phyloP scores from a whole-genome alignment of 441 rosid species.

The Mallotus repandus region DNA sequence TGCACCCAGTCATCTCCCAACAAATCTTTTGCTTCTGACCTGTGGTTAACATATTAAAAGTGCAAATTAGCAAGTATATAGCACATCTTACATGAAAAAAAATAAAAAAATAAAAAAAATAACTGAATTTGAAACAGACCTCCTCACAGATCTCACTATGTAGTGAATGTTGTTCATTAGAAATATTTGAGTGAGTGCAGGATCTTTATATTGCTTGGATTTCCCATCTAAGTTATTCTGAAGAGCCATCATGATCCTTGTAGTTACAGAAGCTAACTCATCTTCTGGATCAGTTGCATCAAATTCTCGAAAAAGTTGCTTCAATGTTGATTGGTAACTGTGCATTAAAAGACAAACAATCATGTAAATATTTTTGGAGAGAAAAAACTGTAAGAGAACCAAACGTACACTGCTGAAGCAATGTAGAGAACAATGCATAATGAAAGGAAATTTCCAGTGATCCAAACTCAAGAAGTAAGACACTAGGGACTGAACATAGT shows the following conservation, averaged over 20 bases:
- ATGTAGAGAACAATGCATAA: background rate
- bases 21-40: conserved; percentile 93
- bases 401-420: background rate
- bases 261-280: conserved; percentile 69
- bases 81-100: background rate
- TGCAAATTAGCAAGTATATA: background rate
- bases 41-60: conserved; percentile 28
- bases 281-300: conserved; percentile 55
- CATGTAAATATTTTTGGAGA: conserved; percentile 7
- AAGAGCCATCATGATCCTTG: conserved; percentile 82
- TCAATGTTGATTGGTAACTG: conserved; percentile 84
- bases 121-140: conserved; percentile 42
- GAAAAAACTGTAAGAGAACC: background rate
- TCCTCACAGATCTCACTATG: conserved; percentile 93
- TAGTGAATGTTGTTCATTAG: conserved; percentile 94
- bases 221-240: conserved; percentile 87
- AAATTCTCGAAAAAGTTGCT: conserved; percentile 84
- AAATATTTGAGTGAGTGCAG: conserved; percentile 81
- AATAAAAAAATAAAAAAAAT: too few species aligned
- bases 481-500: too few species aligned
- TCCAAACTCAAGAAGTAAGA: background rate
- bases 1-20: conserved; percentile 99
- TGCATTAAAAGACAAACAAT: conserved; percentile 20
- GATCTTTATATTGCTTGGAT: conserved; percentile 91
- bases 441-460: background rate